Percentiles rank a stretch among this genome's conserved stretches.
Evolutionary conservation across 148 eudicot genomes (phyloP).

Genomic region (Cornus controversa): DNA sequence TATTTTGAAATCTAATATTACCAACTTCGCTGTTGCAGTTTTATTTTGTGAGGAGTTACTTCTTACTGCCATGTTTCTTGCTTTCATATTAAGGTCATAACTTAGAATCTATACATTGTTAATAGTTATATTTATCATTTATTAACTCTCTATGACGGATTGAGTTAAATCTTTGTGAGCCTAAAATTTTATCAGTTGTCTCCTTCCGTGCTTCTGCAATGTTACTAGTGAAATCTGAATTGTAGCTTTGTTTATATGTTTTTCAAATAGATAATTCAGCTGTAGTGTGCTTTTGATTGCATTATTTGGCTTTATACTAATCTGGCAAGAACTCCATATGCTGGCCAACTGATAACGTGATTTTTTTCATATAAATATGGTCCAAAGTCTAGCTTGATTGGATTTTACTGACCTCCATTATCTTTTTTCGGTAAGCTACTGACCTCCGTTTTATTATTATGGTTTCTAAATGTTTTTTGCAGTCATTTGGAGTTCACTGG

Average conservation of each 20-base stretch:
- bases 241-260: not conserved
- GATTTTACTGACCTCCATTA: conserved; percentile 1
- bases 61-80: not conserved
- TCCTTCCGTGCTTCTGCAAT: not conserved
- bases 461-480: conserved; percentile 29
- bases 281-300: not conserved
- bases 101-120: not conserved
- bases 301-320: not conserved
- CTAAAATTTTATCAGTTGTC: not conserved
- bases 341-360: not conserved
- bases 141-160: too few relatives aligned
- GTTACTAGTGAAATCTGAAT: not conserved
- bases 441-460: not conserved
- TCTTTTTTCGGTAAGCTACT: not conserved
- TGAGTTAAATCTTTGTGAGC: not conserved
- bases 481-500: conserved; percentile 96
- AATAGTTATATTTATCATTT: too few relatives aligned
- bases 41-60: not conserved
- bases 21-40: not conserved
- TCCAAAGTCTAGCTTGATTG: conserved; percentile 11
- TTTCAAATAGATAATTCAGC: not conserved
- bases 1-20: too few relatives aligned
- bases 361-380: not conserved
- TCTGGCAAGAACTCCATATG: not conserved
- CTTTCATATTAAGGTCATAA: not conserved